A percentile compares a stretch with the other conserved stretches of the same genome.
Evolutionary conservation across 2,329 filamentous ascomycete species (phyloP).

Genomic region (Cladophialophora psammophila): DNA sequence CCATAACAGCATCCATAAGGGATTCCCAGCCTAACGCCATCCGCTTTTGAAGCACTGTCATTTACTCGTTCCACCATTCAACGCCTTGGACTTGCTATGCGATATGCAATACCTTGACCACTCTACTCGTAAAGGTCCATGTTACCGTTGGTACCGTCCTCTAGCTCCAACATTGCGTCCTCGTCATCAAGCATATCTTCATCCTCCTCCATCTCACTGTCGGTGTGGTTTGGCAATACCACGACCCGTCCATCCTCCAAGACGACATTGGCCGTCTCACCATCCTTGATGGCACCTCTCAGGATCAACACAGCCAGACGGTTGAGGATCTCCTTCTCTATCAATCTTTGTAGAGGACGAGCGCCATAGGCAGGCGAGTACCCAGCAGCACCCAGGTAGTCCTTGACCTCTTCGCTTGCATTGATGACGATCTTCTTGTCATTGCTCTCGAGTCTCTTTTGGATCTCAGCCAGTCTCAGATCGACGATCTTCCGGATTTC

Average conservation of each 20-base stretch:
- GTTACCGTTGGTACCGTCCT: conserved; percentile 56
- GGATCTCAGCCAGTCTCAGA: conserved; percentile 83
- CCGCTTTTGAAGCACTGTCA: conserved; percentile 14
- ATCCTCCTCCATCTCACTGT: conserved; percentile 65
- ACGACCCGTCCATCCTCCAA: conserved; percentile 78
- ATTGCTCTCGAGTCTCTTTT: conserved; percentile 86
- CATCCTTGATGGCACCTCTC: conserved; percentile 81
- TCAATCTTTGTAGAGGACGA: conserved; percentile 83
- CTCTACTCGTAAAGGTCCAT: conserved; percentile 69
- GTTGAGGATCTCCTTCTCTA: conserved; percentile 97
- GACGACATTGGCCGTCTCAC: conserved; percentile 80
- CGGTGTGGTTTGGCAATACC: conserved; percentile 78
- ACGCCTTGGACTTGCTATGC: conserved; percentile 2
- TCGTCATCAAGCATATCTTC: conserved; percentile 82
- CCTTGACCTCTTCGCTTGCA: conserved; percentile 84
- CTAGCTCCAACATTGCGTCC: conserved; percentile 75
- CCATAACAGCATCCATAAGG: conserved; percentile 43
- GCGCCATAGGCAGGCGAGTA: conserved; percentile 97
- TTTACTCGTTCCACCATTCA: background rate
- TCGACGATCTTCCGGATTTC: conserved; percentile 98
- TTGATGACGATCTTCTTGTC: conserved; percentile 83
- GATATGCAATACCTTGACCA: background rate
- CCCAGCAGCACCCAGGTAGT: conserved; percentile 88
- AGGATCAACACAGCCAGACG: conserved; percentile 89
- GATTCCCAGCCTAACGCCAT: conserved; percentile 1